Conservation (phyloP, 139 green algal genomes). For the Volvox reticuliferus region DNA sequence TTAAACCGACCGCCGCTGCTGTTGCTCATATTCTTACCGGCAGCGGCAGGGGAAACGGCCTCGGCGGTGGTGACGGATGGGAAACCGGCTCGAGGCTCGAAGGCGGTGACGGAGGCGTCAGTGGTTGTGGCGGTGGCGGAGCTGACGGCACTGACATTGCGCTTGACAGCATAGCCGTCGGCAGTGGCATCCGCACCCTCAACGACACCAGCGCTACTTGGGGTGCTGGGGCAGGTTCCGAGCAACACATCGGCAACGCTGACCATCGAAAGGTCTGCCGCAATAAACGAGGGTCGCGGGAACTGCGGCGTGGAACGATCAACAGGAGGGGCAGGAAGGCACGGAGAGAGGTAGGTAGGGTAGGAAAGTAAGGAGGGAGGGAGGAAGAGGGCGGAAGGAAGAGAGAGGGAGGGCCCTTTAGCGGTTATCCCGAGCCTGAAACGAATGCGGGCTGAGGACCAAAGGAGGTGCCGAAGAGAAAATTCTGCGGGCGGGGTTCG, state of each 20-base stretch:
- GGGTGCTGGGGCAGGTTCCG: not conserved
- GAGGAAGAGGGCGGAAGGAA: not conserved
- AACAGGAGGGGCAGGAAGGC: not conserved
- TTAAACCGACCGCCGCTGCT: not conserved
- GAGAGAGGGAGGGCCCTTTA: not conserved
- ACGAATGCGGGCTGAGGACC: no score
- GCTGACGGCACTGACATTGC: not conserved
- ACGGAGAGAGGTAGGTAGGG: not conserved
- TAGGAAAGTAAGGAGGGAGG: no score
- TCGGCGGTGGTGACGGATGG: not conserved
- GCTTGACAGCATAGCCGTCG: not conserved
- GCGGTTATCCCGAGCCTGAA: no score
- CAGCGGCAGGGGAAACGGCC: not conserved
- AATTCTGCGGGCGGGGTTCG: no score
- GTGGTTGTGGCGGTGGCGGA: not conserved
- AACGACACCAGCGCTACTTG: not conserved
- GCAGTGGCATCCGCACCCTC: not conserved
- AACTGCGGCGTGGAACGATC: slow-evolving; percentile 21
- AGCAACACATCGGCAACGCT: slow-evolving; percentile 64
- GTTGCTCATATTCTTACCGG: no score
- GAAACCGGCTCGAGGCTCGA: not conserved
- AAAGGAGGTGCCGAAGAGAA: no score
- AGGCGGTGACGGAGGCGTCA: not conserved
- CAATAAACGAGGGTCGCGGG: slow-evolving; percentile 64
- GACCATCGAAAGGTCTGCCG: slow-evolving; percentile 69